A percentile compares a stretch with the other conserved stretches of the same genome.
Evolutionary conservation across 2,329 filamentous ascomycete species (phyloP).

Genomic region (Trichoderma afroharzianum): DNA sequence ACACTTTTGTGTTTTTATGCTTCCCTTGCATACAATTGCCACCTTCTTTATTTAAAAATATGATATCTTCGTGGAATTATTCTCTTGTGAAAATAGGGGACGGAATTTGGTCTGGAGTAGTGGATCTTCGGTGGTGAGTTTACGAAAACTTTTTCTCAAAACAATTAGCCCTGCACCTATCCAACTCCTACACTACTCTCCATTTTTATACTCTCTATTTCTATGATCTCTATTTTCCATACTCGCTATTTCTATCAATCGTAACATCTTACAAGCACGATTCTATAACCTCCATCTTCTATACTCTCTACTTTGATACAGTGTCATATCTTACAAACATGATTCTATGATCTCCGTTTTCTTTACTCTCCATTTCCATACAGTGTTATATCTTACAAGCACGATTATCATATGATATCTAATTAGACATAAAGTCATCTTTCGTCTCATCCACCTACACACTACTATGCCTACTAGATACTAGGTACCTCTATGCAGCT

Average conservation of each 20-base stretch:
- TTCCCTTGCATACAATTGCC: not conserved
- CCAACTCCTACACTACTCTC: not conserved
- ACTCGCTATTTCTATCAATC: not conserved
- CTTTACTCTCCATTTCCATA: not conserved
- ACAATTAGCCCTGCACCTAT: not conserved
- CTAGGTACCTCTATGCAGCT: too few relatives aligned
- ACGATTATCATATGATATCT: not conserved
- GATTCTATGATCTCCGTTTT: not conserved
- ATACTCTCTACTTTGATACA: too few relatives aligned
- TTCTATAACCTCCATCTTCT: not conserved
- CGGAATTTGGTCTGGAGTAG: not conserved
- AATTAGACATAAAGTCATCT: not conserved
- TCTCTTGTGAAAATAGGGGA: not conserved
- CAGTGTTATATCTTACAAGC: not conserved
- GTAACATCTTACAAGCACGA: not conserved
- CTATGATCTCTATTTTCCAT: too few relatives aligned
- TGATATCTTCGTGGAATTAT: not conserved
- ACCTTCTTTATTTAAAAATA: not conserved
- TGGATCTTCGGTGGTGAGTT: not conserved
- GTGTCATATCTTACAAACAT: too few relatives aligned
- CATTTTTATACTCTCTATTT: not conserved
- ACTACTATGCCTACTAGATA: too few relatives aligned
- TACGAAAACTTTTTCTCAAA: not conserved
- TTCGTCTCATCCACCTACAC: not conserved
- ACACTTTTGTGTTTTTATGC: not conserved